These are phyloP conservation scores for Puccinia novopanici DNA, from an alignment of 1,284 basidiomycete genomes.

Conservation along the genomic window DNA sequence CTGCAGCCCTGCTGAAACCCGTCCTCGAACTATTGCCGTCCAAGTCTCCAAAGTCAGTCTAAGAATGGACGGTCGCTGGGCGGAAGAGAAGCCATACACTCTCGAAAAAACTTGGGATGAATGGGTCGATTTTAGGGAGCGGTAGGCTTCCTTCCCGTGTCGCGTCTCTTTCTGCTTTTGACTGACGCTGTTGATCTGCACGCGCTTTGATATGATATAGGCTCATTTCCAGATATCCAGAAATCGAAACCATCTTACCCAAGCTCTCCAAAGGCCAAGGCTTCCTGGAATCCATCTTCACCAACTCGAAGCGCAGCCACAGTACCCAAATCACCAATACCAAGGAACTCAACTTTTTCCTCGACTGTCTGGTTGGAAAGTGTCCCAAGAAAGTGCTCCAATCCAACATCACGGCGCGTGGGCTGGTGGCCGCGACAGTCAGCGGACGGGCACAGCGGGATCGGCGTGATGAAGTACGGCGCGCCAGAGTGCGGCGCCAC, in stretches of 20 bases:
- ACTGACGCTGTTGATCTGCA: not conserved
- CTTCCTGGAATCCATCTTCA: constrained; percentile 40
- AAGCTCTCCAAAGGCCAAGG: constrained; percentile 35
- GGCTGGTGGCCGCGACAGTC: too few relatives aligned
- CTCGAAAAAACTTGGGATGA: constrained; percentile 38
- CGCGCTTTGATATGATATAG: not conserved
- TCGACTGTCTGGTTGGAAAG: constrained; percentile 5
- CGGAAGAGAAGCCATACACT: constrained; percentile 23
- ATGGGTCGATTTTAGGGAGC: constrained; percentile 33
- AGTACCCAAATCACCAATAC: not conserved
- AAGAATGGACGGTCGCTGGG: constrained; percentile 41
- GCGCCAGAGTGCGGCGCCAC: too few relatives aligned
- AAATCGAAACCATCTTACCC: constrained; percentile 29
- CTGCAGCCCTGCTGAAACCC: constrained; percentile 5
- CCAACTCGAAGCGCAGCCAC: constrained; percentile 24
- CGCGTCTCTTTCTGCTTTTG: not conserved
- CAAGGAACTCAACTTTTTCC: constrained; percentile 33
- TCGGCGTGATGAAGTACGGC: too few relatives aligned
- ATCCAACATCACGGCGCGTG: constrained; percentile 16
- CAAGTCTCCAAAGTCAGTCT: constrained; percentile 42
- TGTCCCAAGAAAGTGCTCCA: constrained; percentile 34
- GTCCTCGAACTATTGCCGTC: constrained; percentile 11
- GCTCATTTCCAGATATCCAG: constrained; percentile 17
- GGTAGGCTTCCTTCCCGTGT: not conserved
- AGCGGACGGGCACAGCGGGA: too few relatives aligned